Conservation (phyloP, 2,329 filamentous ascomycete species). For the Aspergillus piperis region DNA sequence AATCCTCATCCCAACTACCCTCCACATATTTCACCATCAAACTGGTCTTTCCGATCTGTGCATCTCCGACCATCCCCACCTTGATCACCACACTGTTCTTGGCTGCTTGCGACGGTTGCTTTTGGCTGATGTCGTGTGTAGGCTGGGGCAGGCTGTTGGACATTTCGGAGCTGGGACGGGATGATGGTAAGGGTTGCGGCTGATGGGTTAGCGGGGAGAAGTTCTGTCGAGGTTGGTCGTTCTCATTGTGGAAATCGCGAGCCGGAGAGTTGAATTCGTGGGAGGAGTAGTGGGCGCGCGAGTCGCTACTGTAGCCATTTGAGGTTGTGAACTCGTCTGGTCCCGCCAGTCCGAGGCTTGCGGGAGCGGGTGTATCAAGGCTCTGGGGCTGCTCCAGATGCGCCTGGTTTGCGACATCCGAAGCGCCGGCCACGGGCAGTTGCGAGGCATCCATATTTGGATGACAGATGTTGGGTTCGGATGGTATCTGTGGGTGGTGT, state of each 20-base stretch:
- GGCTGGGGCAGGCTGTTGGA: constrained; percentile 50
- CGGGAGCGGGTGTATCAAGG: constrained; percentile 25
- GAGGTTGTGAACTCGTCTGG: constrained; percentile 40
- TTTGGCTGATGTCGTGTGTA: constrained; percentile 51
- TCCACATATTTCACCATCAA: constrained; percentile 99
- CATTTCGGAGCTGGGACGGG: constrained; percentile 54
- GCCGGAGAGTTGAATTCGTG: constrained; percentile 36
- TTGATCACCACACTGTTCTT: constrained; percentile 87
- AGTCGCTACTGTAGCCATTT: constrained; percentile 48
- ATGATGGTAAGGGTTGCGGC: constrained; percentile 39
- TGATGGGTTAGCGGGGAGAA: constrained; percentile 46
- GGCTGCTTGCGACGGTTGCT: constrained; percentile 44
- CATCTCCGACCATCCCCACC: constrained; percentile 98
- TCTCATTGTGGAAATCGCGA: constrained; percentile 47
- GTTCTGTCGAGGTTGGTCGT: constrained; percentile 48
- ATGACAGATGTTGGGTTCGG: constrained; percentile 3
- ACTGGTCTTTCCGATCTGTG: constrained; percentile 98
- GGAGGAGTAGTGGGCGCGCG: constrained; percentile 52
- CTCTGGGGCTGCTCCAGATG: constrained; percentile 14
- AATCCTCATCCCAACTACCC: constrained; percentile 99
- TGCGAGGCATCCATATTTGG: constrained; percentile 32
- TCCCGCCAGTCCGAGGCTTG: constrained; percentile 33
- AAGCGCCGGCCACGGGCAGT: constrained; percentile 22
- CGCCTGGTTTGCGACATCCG: constrained; percentile 25
- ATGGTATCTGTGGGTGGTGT: constrained; percentile 4